Evolutionary conservation across 2,329 filamentous ascomycete genomes (phyloP).

Genomic region (Ophiostoma pallidulum): DNA sequence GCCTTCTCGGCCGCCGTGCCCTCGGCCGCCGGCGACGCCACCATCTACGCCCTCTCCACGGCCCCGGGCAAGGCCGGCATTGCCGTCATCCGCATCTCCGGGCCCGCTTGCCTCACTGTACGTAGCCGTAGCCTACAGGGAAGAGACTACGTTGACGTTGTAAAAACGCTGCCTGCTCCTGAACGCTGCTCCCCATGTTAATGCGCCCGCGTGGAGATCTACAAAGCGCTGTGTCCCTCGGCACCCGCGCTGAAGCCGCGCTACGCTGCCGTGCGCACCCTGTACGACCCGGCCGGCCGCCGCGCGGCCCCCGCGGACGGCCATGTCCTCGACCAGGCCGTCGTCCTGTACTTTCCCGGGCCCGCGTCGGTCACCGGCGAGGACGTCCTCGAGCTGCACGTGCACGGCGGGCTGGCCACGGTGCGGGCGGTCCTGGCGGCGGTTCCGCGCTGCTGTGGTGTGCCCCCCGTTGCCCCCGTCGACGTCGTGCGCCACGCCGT

Average conservation of each 20-base stretch:
- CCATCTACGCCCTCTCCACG: conserved; percentile 89
- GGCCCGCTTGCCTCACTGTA: conserved; percentile 62
- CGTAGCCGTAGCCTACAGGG: no score
- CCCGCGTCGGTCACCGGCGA: conserved; percentile 85
- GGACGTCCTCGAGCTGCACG: conserved; percentile 82
- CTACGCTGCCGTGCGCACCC: conserved; percentile 61
- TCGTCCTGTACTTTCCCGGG: conserved; percentile 73
- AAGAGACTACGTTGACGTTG: no score
- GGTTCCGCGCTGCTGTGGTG: conserved; percentile 50
- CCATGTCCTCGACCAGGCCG: conserved; percentile 64
- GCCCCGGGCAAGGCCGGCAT: conserved; percentile 80
- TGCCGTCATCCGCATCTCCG: conserved; percentile 80
- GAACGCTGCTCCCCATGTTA: background rate
- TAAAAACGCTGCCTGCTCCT: no score
- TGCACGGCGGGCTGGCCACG: conserved; percentile 87
- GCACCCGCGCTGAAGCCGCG: conserved; percentile 38
- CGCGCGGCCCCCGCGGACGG: conserved; percentile 10
- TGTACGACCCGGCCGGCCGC: conserved; percentile 46
- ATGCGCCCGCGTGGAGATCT: conserved; percentile 32
- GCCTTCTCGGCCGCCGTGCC: background rate
- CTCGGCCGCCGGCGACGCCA: conserved; percentile 37
- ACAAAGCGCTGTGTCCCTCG: conserved; percentile 39
- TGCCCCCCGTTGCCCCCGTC: background rate
- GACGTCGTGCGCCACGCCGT: conserved; percentile 31
- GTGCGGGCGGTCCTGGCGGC: conserved; percentile 77